Conservation (phyloP, 305 asterid species). For the Solanum aculeatissimum region DNA sequence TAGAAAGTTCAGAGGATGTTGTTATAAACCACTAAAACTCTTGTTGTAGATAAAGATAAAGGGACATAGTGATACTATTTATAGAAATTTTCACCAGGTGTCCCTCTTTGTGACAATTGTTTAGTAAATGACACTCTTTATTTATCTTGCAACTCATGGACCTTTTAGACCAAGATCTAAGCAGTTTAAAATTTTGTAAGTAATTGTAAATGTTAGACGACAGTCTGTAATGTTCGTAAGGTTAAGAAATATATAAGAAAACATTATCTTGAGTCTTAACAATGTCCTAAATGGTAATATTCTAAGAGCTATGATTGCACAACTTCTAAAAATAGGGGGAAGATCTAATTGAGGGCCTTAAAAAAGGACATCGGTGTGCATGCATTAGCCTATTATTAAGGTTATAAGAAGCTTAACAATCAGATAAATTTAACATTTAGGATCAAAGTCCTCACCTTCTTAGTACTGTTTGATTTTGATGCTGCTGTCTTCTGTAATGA, state of each 20-base stretch:
- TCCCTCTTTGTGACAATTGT: background rate
- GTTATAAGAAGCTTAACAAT: background rate
- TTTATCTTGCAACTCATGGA: background rate
- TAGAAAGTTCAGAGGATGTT: background rate
- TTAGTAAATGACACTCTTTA: background rate
- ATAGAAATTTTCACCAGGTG: background rate
- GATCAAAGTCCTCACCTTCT: constrained; percentile 4
- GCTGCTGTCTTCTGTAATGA: constrained; percentile 32
- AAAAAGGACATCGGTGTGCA: background rate
- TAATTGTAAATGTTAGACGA: background rate
- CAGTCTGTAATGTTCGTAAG: background rate
- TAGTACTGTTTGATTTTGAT: constrained; percentile 18
- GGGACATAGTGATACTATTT: background rate
- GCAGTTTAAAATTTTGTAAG: background rate
- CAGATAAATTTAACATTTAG: constrained; percentile 18
- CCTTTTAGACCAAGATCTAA: background rate
- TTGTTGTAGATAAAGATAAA: background rate
- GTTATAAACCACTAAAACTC: background rate
- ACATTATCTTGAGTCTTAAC: background rate
- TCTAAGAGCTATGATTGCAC: background rate
- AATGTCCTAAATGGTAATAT: background rate
- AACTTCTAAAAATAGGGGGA: background rate
- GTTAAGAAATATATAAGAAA: background rate
- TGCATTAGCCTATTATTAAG: background rate
- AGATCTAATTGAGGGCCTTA: background rate